phyloP scores from a whole-genome alignment of 2,329 filamentous ascomycete species.

The Apiospora koreana region DNA sequence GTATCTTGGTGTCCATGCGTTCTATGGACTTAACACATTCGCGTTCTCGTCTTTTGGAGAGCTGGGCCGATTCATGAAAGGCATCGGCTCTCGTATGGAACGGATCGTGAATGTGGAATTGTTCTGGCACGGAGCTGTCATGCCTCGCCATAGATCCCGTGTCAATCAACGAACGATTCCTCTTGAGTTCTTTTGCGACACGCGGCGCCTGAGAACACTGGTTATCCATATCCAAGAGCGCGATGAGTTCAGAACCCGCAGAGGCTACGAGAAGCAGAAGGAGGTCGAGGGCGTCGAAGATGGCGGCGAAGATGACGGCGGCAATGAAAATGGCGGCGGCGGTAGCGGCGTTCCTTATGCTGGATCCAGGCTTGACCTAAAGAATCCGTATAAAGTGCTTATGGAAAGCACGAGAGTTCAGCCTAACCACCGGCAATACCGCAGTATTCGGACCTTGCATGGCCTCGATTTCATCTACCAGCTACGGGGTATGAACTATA shows the following conservation, averaged over 20 bases:
- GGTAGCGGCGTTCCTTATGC: conserved; percentile 4
- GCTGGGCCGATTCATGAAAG: conserved; percentile 46
- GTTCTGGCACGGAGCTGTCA: conserved; percentile 29
- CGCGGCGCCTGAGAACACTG: conserved; percentile 41
- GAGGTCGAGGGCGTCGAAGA: conserved; percentile 3
- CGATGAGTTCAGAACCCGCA: conserved; percentile 37
- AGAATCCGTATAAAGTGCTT: conserved; percentile 19
- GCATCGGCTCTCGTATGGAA: conserved; percentile 43
- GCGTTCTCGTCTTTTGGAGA: conserved; percentile 56
- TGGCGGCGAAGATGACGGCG: too few relatives aligned
- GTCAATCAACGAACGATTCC: conserved; percentile 40
- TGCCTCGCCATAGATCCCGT: conserved; percentile 18
- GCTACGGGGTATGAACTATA: conserved; percentile 43
- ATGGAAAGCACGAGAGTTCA: conserved; percentile 35
- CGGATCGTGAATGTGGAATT: conserved; percentile 47
- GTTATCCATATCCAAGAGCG: conserved; percentile 16
- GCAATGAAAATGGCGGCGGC: background rate
- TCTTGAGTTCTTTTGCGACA: conserved; percentile 37
- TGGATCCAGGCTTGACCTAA: conserved; percentile 7
- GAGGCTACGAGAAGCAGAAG: conserved; percentile 29
- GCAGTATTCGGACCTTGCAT: conserved; percentile 42
- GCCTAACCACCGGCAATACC: conserved; percentile 38
- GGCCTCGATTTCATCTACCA: conserved; percentile 44
- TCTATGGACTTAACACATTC: conserved; percentile 52
- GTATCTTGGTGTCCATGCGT: conserved; percentile 42